These are phyloP conservation scores for Pestalotiopsis sp. DNA, from an alignment of 2,329 filamentous ascomycete genomes.

Conservation along the genomic window DNA sequence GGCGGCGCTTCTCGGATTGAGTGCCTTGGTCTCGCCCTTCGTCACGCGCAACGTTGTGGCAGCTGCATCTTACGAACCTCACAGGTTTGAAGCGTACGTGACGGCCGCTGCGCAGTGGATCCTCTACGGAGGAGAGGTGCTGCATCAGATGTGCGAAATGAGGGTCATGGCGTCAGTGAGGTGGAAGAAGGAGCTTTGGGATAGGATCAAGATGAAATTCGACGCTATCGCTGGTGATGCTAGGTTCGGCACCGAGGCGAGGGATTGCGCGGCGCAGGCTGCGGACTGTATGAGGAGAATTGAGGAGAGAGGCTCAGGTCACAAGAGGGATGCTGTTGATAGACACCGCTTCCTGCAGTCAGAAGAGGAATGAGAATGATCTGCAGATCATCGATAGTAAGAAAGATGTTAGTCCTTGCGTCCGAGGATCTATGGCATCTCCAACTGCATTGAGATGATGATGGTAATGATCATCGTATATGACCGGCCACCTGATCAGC, in stretches of 20 bases:
- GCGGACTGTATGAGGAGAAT: background rate
- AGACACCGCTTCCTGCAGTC: background rate
- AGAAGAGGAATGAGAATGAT: background rate
- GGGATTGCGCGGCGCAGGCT: background rate
- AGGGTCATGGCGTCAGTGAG: background rate
- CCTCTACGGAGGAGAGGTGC: background rate
- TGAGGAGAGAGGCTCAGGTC: background rate
- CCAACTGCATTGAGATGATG: too few species aligned
- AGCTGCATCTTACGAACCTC: background rate
- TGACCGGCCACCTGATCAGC: too few species aligned
- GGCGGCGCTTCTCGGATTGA: background rate
- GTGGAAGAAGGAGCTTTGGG: slow-evolving; percentile 4
- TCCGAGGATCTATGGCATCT: too few species aligned
- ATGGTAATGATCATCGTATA: too few species aligned
- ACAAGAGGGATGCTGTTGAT: background rate
- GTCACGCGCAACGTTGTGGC: background rate
- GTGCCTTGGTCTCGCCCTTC: background rate
- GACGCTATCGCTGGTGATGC: background rate
- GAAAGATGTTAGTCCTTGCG: too few species aligned
- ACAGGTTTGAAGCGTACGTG: background rate
- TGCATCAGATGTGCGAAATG: slow-evolving; percentile 1
- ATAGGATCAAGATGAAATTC: background rate
- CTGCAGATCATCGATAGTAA: background rate
- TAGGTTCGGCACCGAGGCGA: background rate
- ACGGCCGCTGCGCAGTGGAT: slow-evolving; percentile 1